Evolutionary conservation across 176 grass and related monocot genomes (phyloP), one percentile per base, ranked within the genome.

Genomic region (Oryza australiensis): DNA sequence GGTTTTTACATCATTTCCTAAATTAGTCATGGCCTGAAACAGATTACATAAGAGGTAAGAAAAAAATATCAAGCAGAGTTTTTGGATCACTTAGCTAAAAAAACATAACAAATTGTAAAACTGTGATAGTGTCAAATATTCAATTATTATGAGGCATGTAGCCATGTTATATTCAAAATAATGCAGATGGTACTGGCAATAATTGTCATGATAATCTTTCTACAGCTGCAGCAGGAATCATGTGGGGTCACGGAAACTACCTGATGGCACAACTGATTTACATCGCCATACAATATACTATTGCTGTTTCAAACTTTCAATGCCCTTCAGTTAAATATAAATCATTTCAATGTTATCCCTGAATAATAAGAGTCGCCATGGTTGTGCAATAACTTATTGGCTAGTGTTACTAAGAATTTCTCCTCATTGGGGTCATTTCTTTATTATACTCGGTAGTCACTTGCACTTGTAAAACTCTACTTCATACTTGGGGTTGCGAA

Each of bases 1-100:
- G 40, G 59, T 80, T 81, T 77, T 41, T 55, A 53, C 48, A 34
- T 74, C 73, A 59, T 74, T 64, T 85, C n/a, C 27, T 60, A 69
- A 64, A 51, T 79, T 79, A 69, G 63, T 65, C 65, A 70, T 81
- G 66, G 29, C 87, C 87, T 82, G 78, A 66, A 82, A 78, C 8
- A 27, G 27, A 57, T 32, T n/a, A 68, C 42, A 77, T 70, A 64
- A 24, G 41, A 65, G 8, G 71, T 28, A 37, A 74, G 43, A 86
- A 73, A 41, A 80, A 49, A 69, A 30, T 10, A 59, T 22, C 3
- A 18, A 40, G 40, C 9, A 40, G 0, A 70, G 4, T 75, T 51
- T 85, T 46, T 35, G 2, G 7, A 74, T 74, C 9, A 64, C 70
- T 69, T 75, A 75, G 23, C 40, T 69, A 41, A 0, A 68, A 74